Evolutionary conservation across 129 eudicot genomes (phyloP).

Genomic region (Rutidosis leptorrhynchoides): DNA sequence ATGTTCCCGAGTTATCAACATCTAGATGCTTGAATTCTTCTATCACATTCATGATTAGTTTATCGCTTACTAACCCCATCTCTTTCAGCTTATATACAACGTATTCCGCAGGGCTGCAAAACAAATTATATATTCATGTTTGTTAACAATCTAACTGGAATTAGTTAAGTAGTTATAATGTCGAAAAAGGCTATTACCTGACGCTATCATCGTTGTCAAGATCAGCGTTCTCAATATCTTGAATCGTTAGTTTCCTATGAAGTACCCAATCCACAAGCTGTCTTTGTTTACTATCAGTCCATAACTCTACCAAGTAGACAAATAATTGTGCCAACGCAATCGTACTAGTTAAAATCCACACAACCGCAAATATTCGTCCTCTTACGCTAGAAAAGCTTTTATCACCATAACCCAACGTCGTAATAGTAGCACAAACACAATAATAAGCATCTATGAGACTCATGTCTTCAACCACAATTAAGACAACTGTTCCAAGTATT

Average conservation of each 20-base stretch:
- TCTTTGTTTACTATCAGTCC: constrained; percentile 59
- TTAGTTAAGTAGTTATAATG: no score
- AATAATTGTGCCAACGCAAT: constrained; percentile 69
- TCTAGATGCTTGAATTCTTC: constrained; percentile 61
- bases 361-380: constrained; percentile 70
- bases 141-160: constrained; percentile 48
- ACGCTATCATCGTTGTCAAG: constrained; percentile 82
- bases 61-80: constrained; percentile 68
- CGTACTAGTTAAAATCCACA: constrained; percentile 77
- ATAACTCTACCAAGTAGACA: constrained; percentile 56
- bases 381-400: constrained; percentile 62
- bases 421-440: constrained; percentile 83
- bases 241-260: constrained; percentile 47
- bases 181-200: no score
- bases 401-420: constrained; percentile 88
- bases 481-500: constrained; percentile 48
- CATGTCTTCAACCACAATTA: constrained; percentile 49
- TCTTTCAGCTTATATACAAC: constrained; percentile 63
- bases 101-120: constrained; percentile 63
- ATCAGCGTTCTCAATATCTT: constrained; percentile 80
- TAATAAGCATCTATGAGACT: constrained; percentile 64
- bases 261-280: constrained; percentile 61
- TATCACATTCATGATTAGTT: constrained; percentile 45
- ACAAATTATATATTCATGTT: no score
- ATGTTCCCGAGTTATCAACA: constrained; percentile 73